phyloP scores from a whole-genome alignment of 441 rosid species.

The Populus hybrid region DNA sequence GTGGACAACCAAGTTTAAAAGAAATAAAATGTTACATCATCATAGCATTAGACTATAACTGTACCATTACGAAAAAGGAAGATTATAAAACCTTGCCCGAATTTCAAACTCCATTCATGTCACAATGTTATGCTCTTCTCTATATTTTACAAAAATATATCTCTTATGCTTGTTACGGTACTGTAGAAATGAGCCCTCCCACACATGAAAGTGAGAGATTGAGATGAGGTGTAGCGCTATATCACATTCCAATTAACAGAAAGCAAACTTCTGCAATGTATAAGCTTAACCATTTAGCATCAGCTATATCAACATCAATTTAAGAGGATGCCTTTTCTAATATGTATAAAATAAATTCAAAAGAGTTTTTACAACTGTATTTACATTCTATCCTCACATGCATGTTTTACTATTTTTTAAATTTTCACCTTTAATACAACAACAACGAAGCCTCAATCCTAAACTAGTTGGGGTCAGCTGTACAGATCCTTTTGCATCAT shows the following conservation, averaged over 20 bases:
- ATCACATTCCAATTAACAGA: background rate
- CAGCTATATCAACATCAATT: background rate
- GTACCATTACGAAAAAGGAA: background rate
- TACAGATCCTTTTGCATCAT: background rate
- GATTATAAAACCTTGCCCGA: background rate
- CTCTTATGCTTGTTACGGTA: background rate
- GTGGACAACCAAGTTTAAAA: slow-evolving; percentile 24
- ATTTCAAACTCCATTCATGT: background rate
- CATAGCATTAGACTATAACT: background rate
- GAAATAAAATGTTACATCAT: background rate
- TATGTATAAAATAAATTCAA: background rate
- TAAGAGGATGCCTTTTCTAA: background rate
- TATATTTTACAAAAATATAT: background rate
- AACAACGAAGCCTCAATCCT: background rate
- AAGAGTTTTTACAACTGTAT: background rate
- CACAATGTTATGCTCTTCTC: background rate
- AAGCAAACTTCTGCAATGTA: background rate
- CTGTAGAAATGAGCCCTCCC: background rate
- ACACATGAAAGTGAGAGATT: background rate
- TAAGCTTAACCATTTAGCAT: background rate
- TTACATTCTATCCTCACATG: background rate
- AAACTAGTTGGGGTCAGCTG: background rate
- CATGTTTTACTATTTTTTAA: background rate
- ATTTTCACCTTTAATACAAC: background rate
- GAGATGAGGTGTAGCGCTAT: background rate